Percentiles rank a stretch among this genome's conserved stretches.
These are phyloP conservation scores for Solanum corneliomulleri DNA, from an alignment of 257 asterid genomes.

Conservation along the genomic window DNA sequence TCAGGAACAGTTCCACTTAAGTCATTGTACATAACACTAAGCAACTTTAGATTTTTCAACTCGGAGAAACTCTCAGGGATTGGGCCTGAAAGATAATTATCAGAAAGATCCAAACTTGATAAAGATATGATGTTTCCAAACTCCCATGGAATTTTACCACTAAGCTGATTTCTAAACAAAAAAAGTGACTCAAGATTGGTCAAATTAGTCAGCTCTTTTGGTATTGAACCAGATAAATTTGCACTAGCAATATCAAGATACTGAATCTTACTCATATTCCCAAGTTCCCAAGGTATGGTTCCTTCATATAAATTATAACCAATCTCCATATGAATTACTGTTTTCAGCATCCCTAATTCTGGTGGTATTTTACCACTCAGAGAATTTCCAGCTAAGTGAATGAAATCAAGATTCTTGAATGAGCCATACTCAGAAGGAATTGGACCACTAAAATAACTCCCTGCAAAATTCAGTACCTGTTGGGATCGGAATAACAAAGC, in stretches of 20 bases:
- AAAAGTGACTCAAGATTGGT: conserved; percentile 76
- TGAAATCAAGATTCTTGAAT: conserved; percentile 48
- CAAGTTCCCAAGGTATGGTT: conserved; percentile 79
- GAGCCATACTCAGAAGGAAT: conserved; percentile 78
- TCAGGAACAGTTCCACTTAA: conserved; percentile 71
- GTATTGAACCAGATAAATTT: conserved; percentile 72
- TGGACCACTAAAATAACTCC: conserved; percentile 87
- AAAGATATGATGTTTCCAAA: conserved; percentile 45
- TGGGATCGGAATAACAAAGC: background rate
- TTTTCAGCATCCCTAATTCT: conserved; percentile 51
- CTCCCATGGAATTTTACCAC: conserved; percentile 57
- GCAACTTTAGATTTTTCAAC: conserved; percentile 49
- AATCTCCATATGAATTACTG: conserved; percentile 82
- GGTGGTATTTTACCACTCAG: conserved; percentile 59
- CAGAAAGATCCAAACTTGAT: conserved; percentile 95
- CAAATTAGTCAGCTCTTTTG: conserved; percentile 50
- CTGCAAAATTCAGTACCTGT: conserved; percentile 68
- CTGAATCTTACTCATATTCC: conserved; percentile 57
- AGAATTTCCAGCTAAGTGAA: conserved; percentile 84
- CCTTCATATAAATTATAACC: conserved; percentile 79
- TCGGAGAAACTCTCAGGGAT: conserved; percentile 78
- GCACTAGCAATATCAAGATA: conserved; percentile 95
- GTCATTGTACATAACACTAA: conserved; percentile 88
- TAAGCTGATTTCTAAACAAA: conserved; percentile 61
- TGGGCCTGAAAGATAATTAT: conserved; percentile 62